phyloP scores from a whole-genome alignment of 768 basidiomycete genomes.

The Leccinellum rugosiceps region DNA sequence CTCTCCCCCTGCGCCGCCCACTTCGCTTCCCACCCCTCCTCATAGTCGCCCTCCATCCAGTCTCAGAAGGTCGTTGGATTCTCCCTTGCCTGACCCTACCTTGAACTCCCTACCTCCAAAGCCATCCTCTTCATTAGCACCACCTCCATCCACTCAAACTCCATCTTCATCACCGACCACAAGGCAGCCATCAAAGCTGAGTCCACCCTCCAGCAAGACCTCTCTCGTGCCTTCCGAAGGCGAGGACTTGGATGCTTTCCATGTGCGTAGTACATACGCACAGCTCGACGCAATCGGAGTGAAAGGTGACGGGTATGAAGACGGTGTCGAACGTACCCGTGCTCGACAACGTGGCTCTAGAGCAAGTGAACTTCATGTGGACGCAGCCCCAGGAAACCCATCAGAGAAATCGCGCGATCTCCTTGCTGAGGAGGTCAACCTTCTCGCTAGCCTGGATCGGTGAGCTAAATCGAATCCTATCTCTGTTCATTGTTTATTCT shows the following conservation, averaged over 20 bases:
- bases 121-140: constrained; percentile 15
- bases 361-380: constrained; percentile 57
- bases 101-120: constrained; percentile 18
- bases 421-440: constrained; percentile 66
- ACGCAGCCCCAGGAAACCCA: constrained; percentile 52
- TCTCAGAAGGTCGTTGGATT: constrained; percentile 21
- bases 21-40: constrained; percentile 26
- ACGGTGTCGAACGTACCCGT: constrained; percentile 91
- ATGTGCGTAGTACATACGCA: constrained; percentile 85
- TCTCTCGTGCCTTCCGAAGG: constrained; percentile 73
- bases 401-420: constrained; percentile 65
- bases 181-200: constrained; percentile 28
- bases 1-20: constrained; percentile 15
- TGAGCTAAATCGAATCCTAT: constrained; percentile 35
- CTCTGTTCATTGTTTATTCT: constrained; percentile 12
- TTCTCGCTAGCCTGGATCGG: constrained; percentile 84
- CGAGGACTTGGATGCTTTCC: constrained; percentile 79
- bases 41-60: constrained; percentile 28
- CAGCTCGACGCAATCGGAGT: constrained; percentile 89
- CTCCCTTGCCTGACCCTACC: constrained; percentile 21
- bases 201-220: constrained; percentile 45
- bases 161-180: constrained; percentile 28
- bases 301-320: constrained; percentile 90
- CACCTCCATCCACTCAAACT: constrained; percentile 38
- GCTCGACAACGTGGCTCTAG: constrained; percentile 58